These are phyloP conservation scores for Begonia masoniana DNA, from an alignment of 306 rosid species.

Conservation along the genomic window DNA sequence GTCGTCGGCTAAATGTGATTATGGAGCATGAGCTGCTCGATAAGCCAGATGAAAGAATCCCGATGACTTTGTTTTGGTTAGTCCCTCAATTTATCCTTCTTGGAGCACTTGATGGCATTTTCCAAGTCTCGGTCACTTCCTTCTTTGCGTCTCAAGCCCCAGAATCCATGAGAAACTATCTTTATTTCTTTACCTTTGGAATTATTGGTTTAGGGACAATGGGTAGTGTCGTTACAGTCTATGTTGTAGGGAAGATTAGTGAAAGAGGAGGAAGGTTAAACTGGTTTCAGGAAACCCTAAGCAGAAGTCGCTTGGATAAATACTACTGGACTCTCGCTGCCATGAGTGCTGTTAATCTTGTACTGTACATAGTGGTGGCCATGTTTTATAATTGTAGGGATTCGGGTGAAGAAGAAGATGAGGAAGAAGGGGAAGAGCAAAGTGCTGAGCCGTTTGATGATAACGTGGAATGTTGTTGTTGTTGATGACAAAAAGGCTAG, in stretches of 20 bases:
- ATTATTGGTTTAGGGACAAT: constrained; percentile 16
- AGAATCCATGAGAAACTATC: not conserved
- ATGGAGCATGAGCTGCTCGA: constrained; percentile 4
- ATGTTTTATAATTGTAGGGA: too few species aligned
- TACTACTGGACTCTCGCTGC: constrained; percentile 18
- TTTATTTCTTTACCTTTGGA: not conserved
- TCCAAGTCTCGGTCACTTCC: constrained; percentile 1
- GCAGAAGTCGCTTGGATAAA: constrained; percentile 22
- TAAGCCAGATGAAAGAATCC: not conserved
- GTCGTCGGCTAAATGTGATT: constrained; percentile 8
- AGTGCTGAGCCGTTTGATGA: too few species aligned
- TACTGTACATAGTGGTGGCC: constrained; percentile 1
- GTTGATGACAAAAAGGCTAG: too few species aligned
- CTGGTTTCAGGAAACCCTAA: constrained; percentile 21
- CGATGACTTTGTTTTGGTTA: constrained; percentile 21
- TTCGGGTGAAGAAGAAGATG: not conserved
- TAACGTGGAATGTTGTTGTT: too few species aligned
- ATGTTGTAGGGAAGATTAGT: constrained; percentile 4
- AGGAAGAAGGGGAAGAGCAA: not conserved
- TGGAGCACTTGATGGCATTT: constrained; percentile 5
- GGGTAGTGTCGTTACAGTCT: constrained; percentile 10
- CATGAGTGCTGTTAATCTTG: constrained; percentile 3
- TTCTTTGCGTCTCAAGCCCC: not conserved
- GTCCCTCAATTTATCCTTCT: constrained; percentile 23
- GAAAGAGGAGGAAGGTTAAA: constrained; percentile 6